These are phyloP conservation scores for Juncus effusus DNA, from an alignment of 176 grass and related monocot species.

Conservation along the genomic window DNA sequence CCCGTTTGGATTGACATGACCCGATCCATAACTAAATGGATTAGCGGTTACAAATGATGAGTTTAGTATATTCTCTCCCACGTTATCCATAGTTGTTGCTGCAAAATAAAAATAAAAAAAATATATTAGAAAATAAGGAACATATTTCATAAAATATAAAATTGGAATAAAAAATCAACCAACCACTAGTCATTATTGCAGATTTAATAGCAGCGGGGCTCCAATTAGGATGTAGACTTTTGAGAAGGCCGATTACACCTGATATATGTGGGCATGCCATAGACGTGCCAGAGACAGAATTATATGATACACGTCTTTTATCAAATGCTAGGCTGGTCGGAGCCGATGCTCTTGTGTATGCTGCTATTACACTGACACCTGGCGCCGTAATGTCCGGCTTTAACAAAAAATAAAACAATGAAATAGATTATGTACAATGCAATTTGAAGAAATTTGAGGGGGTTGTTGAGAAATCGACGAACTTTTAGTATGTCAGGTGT, in stretches of 20 bases:
- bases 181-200: conserved; percentile 73
- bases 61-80: conserved; percentile 22
- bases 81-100: conserved; percentile 44
- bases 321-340: conserved; percentile 29
- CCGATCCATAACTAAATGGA: conserved; percentile 61
- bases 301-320: conserved; percentile 43
- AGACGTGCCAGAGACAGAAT: conserved; percentile 50
- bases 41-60: conserved; percentile 35
- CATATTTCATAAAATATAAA: neutral
- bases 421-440: neutral
- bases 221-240: conserved; percentile 56
- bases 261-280: conserved; percentile 79
- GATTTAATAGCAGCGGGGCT: conserved; percentile 63
- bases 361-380: conserved; percentile 45
- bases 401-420: neutral
- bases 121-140: too few relatives aligned
- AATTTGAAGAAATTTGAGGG: neutral
- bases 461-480: neutral
- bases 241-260: conserved; percentile 54
- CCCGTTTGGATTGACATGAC: conserved; percentile 41
- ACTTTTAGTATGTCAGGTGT: conserved; percentile 66
- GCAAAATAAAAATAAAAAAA: neutral
- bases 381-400: conserved; percentile 72
- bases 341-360: conserved; percentile 28
- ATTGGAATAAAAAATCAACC: neutral